Base-by-base conservation (phyloP, 306 rosid species). In the Glycine latifolia region DNA sequence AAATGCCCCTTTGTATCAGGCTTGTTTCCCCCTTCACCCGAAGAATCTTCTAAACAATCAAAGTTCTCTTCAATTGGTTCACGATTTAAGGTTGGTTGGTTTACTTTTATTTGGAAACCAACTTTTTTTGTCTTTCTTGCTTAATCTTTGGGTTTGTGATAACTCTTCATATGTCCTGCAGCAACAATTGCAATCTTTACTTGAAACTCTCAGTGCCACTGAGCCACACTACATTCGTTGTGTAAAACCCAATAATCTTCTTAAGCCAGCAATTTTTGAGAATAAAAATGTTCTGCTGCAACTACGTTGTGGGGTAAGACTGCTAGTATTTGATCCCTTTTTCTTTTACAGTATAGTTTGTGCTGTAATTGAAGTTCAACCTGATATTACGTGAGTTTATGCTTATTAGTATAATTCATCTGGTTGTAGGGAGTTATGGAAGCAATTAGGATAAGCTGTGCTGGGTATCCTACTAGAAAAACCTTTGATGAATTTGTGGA, bases 151-250 rank as follows among this genome's bases (percentile, higher is more conserved):
- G 75, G 77, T 74, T 82, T 82, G 43, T 79, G 35, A 82, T 60
- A 75, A 49, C n/a, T 35, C 47, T 80, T 55, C 60, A 43, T 53
- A 55, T 81, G 79, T 82, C 67, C 59, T 87, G 89, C 97, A 93
- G 97, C 92, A 88, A 86, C 97, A 93, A 93, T 85, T 93, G 91
- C 94, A 87, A 84, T 9, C 82, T 47, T 82, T 93, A 88, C 94
- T 93, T 81, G 97, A 93, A 91, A 93, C 89, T 72, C 92, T 93
- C 67, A 93, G 97, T 83, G 48, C 88, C 68, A 90, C 97, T 2
- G 96, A 93, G 84, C 97, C 97, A 50, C 97, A 93, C 85, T 93
- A 93, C 91, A 93, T 93, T 71, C 96, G 97, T 16, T 93, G 97
- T 87, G 97, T 93, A 73, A 93, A 93, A 79, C 97, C 97, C 77